Evolutionary conservation across 2,329 filamentous ascomycete genomes (phyloP).

Genomic region (Periconia digitata): DNA sequence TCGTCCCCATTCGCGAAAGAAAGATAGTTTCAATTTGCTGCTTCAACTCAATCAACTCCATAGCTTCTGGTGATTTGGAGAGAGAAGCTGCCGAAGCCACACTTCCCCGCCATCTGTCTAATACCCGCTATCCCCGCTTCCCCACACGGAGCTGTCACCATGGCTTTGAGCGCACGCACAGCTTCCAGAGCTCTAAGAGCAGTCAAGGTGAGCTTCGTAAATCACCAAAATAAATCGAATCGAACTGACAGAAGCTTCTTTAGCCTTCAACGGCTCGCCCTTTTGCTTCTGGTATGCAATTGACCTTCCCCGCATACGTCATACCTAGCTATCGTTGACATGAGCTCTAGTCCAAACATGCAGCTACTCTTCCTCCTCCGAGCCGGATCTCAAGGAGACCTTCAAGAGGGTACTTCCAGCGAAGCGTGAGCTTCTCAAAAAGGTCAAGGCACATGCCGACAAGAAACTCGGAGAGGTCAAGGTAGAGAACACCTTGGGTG

Average conservation of each 20-base stretch:
- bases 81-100: slow-evolving; percentile 13
- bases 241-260: slow-evolving; percentile 16
- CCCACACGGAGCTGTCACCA: slow-evolving; percentile 42
- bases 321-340: slow-evolving; percentile 17
- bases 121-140: not conserved
- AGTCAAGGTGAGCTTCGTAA: slow-evolving; percentile 59
- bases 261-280: slow-evolving; percentile 36
- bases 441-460: slow-evolving; percentile 81
- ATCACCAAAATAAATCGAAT: not conserved
- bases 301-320: slow-evolving; percentile 8
- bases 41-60: no score
- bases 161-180: slow-evolving; percentile 66
- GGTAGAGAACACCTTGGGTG: slow-evolving; percentile 89
- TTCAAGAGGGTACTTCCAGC: slow-evolving; percentile 83
- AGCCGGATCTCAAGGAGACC: slow-evolving; percentile 87
- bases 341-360: slow-evolving; percentile 47
- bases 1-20: no score
- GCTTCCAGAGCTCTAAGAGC: slow-evolving; percentile 65
- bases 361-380: slow-evolving; percentile 71
- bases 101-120: slow-evolving; percentile 9
- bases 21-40: no score
- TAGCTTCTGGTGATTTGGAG: slow-evolving; percentile 9
- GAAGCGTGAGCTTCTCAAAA: slow-evolving; percentile 90
- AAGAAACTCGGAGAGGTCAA: slow-evolving; percentile 91
- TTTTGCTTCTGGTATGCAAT: slow-evolving; percentile 41